phyloP scores from a whole-genome alignment of 371 early-diverging fungal genomes.

The Blyttiomyces sp. region DNA sequence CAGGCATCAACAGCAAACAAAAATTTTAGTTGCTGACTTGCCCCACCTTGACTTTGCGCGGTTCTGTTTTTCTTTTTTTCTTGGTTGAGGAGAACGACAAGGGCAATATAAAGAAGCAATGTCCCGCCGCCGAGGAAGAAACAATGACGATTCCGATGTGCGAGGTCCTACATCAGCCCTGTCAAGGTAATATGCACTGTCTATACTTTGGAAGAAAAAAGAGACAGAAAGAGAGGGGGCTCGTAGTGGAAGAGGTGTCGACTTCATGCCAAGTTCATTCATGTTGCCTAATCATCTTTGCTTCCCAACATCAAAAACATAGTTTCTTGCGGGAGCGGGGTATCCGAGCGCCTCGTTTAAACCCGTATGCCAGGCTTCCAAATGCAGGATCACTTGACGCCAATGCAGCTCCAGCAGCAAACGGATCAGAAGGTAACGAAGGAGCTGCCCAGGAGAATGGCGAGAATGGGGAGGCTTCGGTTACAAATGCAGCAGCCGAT shows the following conservation, averaged over 20 bases:
- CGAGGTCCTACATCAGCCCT: slow-evolving; percentile 70
- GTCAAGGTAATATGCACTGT: slow-evolving; percentile 25
- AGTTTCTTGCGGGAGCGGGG: slow-evolving; percentile 72
- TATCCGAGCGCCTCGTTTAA: slow-evolving; percentile 55
- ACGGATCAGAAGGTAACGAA: slow-evolving; percentile 1
- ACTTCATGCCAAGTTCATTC: no score
- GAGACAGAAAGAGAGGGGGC: neutral
- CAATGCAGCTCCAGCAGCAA: neutral
- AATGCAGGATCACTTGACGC: slow-evolving; percentile 1
- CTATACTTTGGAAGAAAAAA: no score
- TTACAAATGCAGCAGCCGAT: neutral
- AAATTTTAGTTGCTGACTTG: no score
- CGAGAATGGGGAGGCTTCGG: neutral
- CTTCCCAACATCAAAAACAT: neutral
- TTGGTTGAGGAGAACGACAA: no score
- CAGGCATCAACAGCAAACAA: no score
- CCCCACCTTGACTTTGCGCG: no score
- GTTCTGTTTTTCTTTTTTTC: no score
- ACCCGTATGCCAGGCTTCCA: slow-evolving; percentile 21
- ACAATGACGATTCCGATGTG: slow-evolving; percentile 20
- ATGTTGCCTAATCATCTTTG: no score
- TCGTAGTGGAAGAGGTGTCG: neutral
- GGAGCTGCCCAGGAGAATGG: neutral
- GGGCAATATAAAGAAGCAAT: no score
- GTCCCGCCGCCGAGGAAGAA: no score